These are phyloP conservation scores for Glebionis coronaria DNA, from an alignment of 129 eudicot species.

Conservation along the genomic window DNA sequence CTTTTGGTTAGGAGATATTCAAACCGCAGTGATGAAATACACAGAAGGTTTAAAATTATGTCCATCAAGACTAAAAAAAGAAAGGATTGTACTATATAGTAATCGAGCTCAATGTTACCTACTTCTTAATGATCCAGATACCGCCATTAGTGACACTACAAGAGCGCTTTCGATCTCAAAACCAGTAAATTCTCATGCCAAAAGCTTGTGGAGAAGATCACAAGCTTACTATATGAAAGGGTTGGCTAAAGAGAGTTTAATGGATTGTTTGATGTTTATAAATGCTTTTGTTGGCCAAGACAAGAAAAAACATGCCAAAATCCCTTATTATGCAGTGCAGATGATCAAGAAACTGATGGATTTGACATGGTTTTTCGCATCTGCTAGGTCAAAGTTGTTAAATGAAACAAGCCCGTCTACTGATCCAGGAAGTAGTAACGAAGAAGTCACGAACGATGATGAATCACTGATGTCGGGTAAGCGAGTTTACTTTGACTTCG, in stretches of 20 bases:
- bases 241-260: constrained; percentile 81
- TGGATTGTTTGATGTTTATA: constrained; percentile 81
- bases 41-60: constrained; percentile 70
- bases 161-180: constrained; percentile 70
- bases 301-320: constrained; percentile 25
- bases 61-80: constrained; percentile 56
- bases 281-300: constrained; percentile 35
- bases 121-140: constrained; percentile 52
- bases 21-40: constrained; percentile 50
- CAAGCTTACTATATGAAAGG: constrained; percentile 93
- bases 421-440: constrained; percentile 20
- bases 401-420: constrained; percentile 16
- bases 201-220: constrained; percentile 90
- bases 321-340: constrained; percentile 62
- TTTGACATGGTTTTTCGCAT: constrained; percentile 61
- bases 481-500: not conserved
- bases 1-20: constrained; percentile 56
- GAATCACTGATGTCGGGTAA: constrained; percentile 40
- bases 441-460: constrained; percentile 19
- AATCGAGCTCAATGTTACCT: constrained; percentile 82
- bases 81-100: constrained; percentile 68
- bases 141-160: constrained; percentile 74
- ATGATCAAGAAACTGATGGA: constrained; percentile 83
- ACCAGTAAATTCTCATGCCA: constrained; percentile 70
- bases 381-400: constrained; percentile 35